Evolutionary conservation across 805 yeast species (phyloP), one percentile per base, ranked within the genome.

Genomic region (Zygosaccharomyces bisporus): DNA sequence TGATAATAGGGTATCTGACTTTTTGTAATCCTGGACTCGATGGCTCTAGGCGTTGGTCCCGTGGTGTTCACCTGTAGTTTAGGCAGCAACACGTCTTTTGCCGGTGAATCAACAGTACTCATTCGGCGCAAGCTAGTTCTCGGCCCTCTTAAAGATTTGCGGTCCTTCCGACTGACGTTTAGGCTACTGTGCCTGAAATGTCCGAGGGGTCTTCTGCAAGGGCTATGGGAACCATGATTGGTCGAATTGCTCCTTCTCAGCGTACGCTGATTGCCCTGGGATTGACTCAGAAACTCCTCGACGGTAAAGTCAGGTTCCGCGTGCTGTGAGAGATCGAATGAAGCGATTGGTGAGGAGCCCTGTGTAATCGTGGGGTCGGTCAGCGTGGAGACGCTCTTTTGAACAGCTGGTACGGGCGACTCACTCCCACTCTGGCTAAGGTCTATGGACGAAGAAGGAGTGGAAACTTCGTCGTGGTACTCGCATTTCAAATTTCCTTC

Each of bases 1-100:
- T 75, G 38, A 70, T 74, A 55, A 74, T 74, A 62, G 81, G 70
- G 46, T 80, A 81, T 42, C 68, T 73, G 40, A 75, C 82, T 46
- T 70, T 73, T 51, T 76, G 38, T 32, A 4, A 49, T 70, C 39
- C 70, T 64, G 41, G 72, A 72, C 19, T 59, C 55, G 47, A 74
- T 74, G 4, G 78, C 69, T 40, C 68, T 65, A 4, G 77, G 38
- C 10, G 35, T 14, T 19, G 39, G 8, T 1, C 24, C 14, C 12
- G 9, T 17, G 20, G 24, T 13, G 9, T 42, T 30, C 38, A 18
- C 37, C 37, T 8, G 23, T n/a, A 16, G 40, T 24, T 21, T 31
- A 8, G 38, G 37, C 12, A 37, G 33, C n/a, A 29, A 17, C 8
- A 36, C 16, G 12, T 39, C 45, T 17, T 31, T 39, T 12, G 39